Base-by-base conservation (phyloP, 1,284 basidiomycete genomes). In the Psilocybe mexicana region DNA sequence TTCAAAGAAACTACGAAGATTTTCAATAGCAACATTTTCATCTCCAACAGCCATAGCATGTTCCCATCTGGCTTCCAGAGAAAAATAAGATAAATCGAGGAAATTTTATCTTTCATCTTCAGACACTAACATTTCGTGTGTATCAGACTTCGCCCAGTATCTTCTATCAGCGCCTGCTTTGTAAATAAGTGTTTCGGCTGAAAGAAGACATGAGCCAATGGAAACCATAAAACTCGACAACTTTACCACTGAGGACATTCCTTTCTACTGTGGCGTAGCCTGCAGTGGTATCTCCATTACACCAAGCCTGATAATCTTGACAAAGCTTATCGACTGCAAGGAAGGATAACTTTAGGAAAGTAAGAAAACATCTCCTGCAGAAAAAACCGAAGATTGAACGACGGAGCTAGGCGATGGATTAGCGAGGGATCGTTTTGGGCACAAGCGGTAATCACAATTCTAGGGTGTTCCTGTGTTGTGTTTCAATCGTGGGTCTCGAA, bases 331-430 rank as follows among this genome's bases (percentile, higher is more conserved):
- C 75, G 18, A 88, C 76, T 3, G 86, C 90, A 53, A 80, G 77
- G 62, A 87, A 90, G 0, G 90, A 90, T 3, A 93, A 75, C 67
- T 93, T 93, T 63, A 81, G 68, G 69, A 87, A 92, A 65, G 81
- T 86, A 51, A 90, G 77, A 60, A 80, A 86, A 66, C 87, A 90
- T 45, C 91, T 80, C 50, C 90, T 85, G 64, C 81, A 85, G 64
- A 92, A 92, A 65, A 84, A 89, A 2, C 90, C 91, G 69, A 92
- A 90, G 33, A 90, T 72, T 0, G 91, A 93, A n/a, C 89, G 85
- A 36, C 85, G 83, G 55, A 75, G 74, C 86, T 87, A 65, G 12
- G 66, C 48, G 44, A 40, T 51, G 3, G 33, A 52, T 53, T 30
- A 63, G 55, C 38, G 24, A 25, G 30, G 42, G 10, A 2, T 50